Evolutionary conservation across 176 grass and related monocot genomes (phyloP), one percentile per base, ranked within the genome.

Genomic region (Luzula sylvatica): DNA sequence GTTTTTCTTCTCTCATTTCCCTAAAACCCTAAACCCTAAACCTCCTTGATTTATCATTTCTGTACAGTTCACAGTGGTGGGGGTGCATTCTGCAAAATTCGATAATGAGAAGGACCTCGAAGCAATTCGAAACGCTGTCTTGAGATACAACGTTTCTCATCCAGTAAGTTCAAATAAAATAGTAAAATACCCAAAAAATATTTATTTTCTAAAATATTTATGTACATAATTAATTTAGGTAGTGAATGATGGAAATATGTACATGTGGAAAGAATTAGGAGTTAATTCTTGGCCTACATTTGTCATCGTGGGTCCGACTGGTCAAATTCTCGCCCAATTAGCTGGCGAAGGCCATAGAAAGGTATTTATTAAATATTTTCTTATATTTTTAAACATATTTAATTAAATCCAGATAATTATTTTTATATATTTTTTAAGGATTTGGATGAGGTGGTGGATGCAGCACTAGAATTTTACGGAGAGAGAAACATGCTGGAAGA

Each of bases 51-150:
- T 26, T 57, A 52, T 71, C 72, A 17, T 39, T 77, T 53, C 1
- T 77, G 23, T 62, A 49, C 64, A 95, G 90, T 95, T 95, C 71
- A 86, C 90, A 58, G 83, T 95, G 78, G 70, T 95, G 58, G 84
- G 90, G 41, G 90, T 95, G 46, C 90, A 95, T 67, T 88, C 90
- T 76, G 90, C 90, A 38, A 95, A 95, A 88, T 96, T 96, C 62
- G 80, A 89, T 61, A 96, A 96, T 32, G 90, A 96, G 71, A 96
- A 96, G 56, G 90, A 86, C 66, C 84, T 96, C 50, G 80, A 96
- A 70, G 80, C 90, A 67, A 96, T 96, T 27, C 70, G 90, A 56
- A 96, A 77, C 67, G 84, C 90, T 52, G 90, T 89, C 41, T 62
- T 89, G 46, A 83, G 90, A 60, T 96, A 75, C 61, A 88, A 76